Evolutionary conservation across 495 filamentous ascomycete genomes (phyloP).

Genomic region (Podospora tetraspora): DNA sequence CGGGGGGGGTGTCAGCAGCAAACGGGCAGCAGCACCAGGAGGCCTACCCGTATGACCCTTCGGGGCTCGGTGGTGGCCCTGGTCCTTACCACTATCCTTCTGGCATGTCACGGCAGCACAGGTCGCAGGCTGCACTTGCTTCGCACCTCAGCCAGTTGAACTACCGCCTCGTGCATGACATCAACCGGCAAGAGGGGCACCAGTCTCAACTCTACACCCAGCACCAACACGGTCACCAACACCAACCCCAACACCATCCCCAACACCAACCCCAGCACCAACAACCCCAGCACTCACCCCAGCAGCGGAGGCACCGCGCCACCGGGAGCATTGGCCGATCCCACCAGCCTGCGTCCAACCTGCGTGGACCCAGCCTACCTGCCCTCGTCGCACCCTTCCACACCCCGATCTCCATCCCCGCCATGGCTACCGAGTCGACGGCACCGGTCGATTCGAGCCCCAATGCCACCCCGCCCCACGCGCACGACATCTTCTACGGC

Average conservation of each 20-base stretch:
- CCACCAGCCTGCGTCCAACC: neutral
- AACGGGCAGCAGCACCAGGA: neutral
- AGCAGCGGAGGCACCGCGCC: neutral
- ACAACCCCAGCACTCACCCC: neutral
- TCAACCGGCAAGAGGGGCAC: neutral
- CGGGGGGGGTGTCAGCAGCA: neutral
- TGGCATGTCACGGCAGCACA: neutral
- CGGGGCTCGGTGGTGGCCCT: neutral
- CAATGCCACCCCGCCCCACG: neutral
- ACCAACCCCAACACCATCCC: neutral
- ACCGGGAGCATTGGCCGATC: neutral
- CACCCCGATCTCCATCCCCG: neutral
- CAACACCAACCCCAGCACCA: neutral
- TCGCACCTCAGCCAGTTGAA: neutral
- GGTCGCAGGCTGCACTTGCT: neutral
- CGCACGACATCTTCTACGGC: neutral
- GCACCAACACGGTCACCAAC: neutral
- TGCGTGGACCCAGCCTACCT: slow-evolving; percentile 3
- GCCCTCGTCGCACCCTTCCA: neutral
- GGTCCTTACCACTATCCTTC: neutral
- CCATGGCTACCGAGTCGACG: slow-evolving; percentile 7
- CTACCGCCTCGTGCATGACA: neutral
- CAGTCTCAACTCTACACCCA: neutral
- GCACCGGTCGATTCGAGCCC: slow-evolving; percentile 19
- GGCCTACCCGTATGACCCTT: neutral